Base-by-base conservation (phyloP, 331 rosid species). In the Cucumis variabilis region DNA sequence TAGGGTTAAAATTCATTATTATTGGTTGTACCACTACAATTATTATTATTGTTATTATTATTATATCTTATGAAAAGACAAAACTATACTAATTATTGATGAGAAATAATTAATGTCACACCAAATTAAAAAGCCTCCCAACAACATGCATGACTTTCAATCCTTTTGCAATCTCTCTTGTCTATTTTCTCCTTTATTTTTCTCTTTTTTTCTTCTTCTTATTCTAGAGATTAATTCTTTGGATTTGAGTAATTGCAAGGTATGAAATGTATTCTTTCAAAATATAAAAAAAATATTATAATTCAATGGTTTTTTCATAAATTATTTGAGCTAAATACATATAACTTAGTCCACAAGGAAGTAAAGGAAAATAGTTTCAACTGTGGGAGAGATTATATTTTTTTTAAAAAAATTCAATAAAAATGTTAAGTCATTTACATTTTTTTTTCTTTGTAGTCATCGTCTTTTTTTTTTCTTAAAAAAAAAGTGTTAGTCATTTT, bases 21-120 rank as follows among this genome's bases (percentile, higher is more conserved):
- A 51, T 53, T 48, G 17, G 3, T 76, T 23, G 17, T 13, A 27
- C 5, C 9, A 72, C 11, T 17, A 33, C 13, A 16, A 69, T 0
- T 23, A 79, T 15, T 25, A 79, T 25, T 16, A 69, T 0, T 23
- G 51, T 15, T 25, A 79, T 25, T 25, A 79, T 79, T 79, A 27
- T 48, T 23, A 76, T 46, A 76, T 44, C 6, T 44, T 44, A 44
- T 77, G 63, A 50, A 24, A 78, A 50, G 83, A 79, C 67, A 79
- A 51, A 79, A 51, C 68, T 79, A 79, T 79, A 53, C 15, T 79
- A 53, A 79, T 79, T 79, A 79, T 50, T 79, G 66, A 79, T 79
- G 67, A 79, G 17, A 13, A 46, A 76, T 76, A 76, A 76, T 74
- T 46, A 77, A 50, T 76, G 62, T 75, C 78, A 75, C 60, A 23